phyloP scores from a whole-genome alignment of 2,329 filamentous ascomycete species.

The Clarireedia hainanense region DNA sequence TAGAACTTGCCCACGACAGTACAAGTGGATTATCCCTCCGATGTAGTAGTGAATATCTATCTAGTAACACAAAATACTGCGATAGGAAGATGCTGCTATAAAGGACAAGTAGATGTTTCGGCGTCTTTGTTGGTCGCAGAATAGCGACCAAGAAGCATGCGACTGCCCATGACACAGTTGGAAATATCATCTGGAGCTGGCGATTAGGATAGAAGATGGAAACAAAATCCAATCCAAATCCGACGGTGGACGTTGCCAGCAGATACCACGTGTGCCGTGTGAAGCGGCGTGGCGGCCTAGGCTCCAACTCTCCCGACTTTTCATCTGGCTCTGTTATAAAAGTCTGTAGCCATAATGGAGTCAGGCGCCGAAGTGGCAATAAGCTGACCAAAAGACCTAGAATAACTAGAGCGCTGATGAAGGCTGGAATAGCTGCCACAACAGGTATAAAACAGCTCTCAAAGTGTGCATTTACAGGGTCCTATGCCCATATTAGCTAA shows the following conservation, averaged over 20 bases:
- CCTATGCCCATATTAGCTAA: conserved; percentile 14
- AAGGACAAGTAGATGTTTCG: conserved; percentile 19
- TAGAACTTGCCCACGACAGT: conserved; percentile 34
- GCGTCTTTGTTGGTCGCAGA: conserved; percentile 19
- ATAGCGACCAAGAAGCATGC: conserved; percentile 18
- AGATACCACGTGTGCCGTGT: conserved; percentile 31
- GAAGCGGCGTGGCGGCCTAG: conserved; percentile 16
- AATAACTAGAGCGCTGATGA: conserved; percentile 26
- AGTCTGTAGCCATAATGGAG: conserved; percentile 40
- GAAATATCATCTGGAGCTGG: conserved; percentile 24
- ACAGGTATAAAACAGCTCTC: conserved; percentile 21
- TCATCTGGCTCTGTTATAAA: conserved; percentile 40
- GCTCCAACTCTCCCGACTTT: conserved; percentile 27
- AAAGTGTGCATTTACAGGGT: conserved; percentile 25
- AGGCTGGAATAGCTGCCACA: conserved; percentile 23
- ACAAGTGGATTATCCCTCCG: conserved; percentile 12
- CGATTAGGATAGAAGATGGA: conserved; percentile 26
- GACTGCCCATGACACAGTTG: conserved; percentile 21
- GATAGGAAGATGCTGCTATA: conserved; percentile 19
- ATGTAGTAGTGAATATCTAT: conserved; percentile 24
- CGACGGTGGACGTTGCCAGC: conserved; percentile 32
- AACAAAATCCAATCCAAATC: conserved; percentile 29
- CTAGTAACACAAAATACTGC: conserved; percentile 22
- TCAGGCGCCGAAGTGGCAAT: conserved; percentile 27
- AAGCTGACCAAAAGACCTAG: conserved; percentile 21